Evolutionary conservation across 108 stramenopile genomes (phyloP).

Genomic region (Pseudonitzschia multistriata): DNA sequence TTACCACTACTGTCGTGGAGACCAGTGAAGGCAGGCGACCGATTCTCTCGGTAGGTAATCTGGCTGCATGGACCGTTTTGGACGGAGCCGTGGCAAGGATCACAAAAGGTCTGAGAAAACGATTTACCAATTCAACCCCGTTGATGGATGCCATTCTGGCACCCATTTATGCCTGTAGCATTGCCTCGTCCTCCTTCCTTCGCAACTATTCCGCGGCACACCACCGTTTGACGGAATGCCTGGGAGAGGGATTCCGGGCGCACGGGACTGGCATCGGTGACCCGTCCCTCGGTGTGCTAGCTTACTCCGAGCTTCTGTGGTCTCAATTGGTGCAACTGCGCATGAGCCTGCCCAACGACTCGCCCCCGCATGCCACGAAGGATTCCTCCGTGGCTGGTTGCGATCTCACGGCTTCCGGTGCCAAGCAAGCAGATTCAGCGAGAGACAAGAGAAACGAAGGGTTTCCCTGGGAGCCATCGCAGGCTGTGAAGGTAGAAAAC

Average conservation of each 20-base stretch:
- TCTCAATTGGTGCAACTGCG: slow-evolving; percentile 35
- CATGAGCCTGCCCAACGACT: slow-evolving; percentile 19
- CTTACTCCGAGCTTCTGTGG: slow-evolving; percentile 36
- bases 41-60: neutral
- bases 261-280: neutral
- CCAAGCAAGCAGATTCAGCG: neutral
- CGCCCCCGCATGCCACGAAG: neutral
- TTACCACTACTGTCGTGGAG: neutral
- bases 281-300: neutral
- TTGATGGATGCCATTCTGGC: slow-evolving; percentile 14
- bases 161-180: slow-evolving; percentile 16
- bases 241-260: neutral
- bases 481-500: neutral
- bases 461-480: slow-evolving; percentile 19
- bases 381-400: neutral
- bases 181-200: slow-evolving; percentile 15
- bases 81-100: slow-evolving; percentile 16
- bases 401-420: neutral
- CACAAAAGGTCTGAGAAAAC: slow-evolving; percentile 18
- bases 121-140: neutral
- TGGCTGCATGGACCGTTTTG: slow-evolving; percentile 15
- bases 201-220: slow-evolving; percentile 22
- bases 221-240: slow-evolving; percentile 11
- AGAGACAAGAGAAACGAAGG: neutral
- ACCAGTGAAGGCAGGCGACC: neutral